Evolutionary conservation across 2,329 filamentous ascomycete species (phyloP), one percentile per base, ranked within the genome.

Genomic region (Coleophoma eucalyptorum): DNA sequence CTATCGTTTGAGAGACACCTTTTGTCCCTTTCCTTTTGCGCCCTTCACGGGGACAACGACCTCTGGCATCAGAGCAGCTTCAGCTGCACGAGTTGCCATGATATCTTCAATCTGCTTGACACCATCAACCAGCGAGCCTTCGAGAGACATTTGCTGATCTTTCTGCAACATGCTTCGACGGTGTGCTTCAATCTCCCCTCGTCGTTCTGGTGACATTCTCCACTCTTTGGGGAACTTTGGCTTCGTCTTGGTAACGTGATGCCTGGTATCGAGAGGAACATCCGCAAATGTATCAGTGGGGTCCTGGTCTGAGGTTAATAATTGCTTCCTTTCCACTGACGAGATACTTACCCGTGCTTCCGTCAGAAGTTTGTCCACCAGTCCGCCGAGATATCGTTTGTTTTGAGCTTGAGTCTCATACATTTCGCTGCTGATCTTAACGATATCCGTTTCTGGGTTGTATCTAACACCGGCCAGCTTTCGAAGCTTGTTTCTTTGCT

Each of bases 331-430:
- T 26, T 26, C 26, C 7, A 16, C 45, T n/a, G 40, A 15, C 34
- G n/a, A 21, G 37, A 52, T 18, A 52, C 69, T 43, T 69, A 81
- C 80, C 74, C 84, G 89, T 52, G 92, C 90, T 65, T 90, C 84
- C 6, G 73, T 75, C 52, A 99, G 72, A 58, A 99, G 73, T 46
- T 77, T 81, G 56, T 86, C 77, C 46, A 97, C 81, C 45, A 90
- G 70, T 62, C 96, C 90, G 48, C 84, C 87, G 19, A 99, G 78
- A 67, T 94, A 94, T n/a, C 90, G 84, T 78, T 97, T 99, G 76
- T 99, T 99, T 74, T 97, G 92, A 16, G 92, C 90, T 65, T 90
- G 87, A 50, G 92, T 89, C 65, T 90, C 84, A 68, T 88, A 96
- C 66, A 86, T 84, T 70, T 97, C 94, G 72, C 88, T 89, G 66